Evolutionary conservation across 1,139 yeast species (phyloP).

Genomic region (Arxiozyma telluris): DNA sequence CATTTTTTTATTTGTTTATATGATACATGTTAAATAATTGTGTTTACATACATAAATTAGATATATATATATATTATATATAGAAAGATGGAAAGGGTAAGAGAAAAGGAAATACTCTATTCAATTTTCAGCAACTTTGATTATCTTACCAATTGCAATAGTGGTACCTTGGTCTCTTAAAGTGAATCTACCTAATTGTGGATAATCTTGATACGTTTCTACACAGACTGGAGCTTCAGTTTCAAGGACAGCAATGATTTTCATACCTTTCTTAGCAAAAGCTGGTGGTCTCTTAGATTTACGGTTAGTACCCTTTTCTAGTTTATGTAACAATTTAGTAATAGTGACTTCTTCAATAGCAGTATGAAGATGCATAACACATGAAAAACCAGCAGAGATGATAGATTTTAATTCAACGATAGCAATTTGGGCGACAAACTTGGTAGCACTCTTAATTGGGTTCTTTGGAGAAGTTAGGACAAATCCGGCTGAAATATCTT

Average conservation of each 20-base stretch:
- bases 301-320: slow-evolving; percentile 95
- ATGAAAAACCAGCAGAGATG: slow-evolving; percentile 88
- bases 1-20: neutral
- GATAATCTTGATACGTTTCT: slow-evolving; percentile 85
- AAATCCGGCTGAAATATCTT: slow-evolving; percentile 84
- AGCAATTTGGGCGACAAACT: slow-evolving; percentile 93
- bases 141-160: slow-evolving; percentile 95
- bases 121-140: slow-evolving; percentile 46
- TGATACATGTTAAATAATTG: neutral
- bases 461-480: slow-evolving; percentile 76
- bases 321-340: slow-evolving; percentile 75
- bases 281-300: slow-evolving; percentile 96
- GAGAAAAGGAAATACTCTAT: neutral
- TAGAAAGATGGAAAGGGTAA: neutral
- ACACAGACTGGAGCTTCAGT: slow-evolving; percentile 81
- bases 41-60: neutral
- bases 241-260: slow-evolving; percentile 86
- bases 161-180: slow-evolving; percentile 97
- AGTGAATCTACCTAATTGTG: slow-evolving; percentile 95
- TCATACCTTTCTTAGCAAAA: slow-evolving; percentile 98
- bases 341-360: slow-evolving; percentile 93
- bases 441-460: slow-evolving; percentile 87
- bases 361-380: slow-evolving; percentile 98
- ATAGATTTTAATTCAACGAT: slow-evolving; percentile 92
- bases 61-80: no score